Evolutionary conservation across 495 filamentous ascomycete species (phyloP), one percentile per base, ranked within the genome.

Genomic region (Penicillium simplicissimum): DNA sequence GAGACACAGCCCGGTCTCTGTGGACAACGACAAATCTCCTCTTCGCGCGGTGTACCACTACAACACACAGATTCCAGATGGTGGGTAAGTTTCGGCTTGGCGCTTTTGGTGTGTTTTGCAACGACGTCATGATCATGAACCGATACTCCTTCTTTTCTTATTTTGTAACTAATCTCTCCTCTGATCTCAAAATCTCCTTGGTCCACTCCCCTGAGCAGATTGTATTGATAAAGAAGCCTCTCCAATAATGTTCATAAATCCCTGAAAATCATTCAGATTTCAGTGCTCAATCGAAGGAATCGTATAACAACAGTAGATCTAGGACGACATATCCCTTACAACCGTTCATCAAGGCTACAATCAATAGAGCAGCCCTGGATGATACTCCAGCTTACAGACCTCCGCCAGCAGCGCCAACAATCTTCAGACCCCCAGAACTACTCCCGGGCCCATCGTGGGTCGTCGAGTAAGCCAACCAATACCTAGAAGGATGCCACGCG

Each of bases 401-500:
- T 25, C 79, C 80, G 33, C 82, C 80, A 28, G 75, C 81, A 49
- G 83, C 80, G 35, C 92, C 92, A 52, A 96, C 81, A 71, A 97
- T 93, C 79, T 88, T 93, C 64, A 98, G 76, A 17, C 88, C 90
- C 0, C 88, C 87, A 4, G 86, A 73, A 67, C 82, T 84, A 23
- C 68, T 89, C 69, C 88, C 90, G 43, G 94, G 78, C 23, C 87
- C 89, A 51, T 89, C 87, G 11, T 86, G 78, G 63, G 96, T 95
- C 23, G 84, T 87, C n/a, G 90, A 88, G 79, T 96, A 97, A 13
- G 94, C 95, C 54, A 98, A 71, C 80, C 87, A 91, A 68, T 98
- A 98, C 68, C 88, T 79, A 37, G 83, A 90, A 4, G 95, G 95
- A 72, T 97, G 93, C 94, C 94, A 98, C 7, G 88, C 88, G 8